A percentile compares a stretch with the other conserved stretches of the same genome.
phyloP scores from a whole-genome alignment of 495 filamentous ascomycete species.

The Aspergillus ellipticus region DNA sequence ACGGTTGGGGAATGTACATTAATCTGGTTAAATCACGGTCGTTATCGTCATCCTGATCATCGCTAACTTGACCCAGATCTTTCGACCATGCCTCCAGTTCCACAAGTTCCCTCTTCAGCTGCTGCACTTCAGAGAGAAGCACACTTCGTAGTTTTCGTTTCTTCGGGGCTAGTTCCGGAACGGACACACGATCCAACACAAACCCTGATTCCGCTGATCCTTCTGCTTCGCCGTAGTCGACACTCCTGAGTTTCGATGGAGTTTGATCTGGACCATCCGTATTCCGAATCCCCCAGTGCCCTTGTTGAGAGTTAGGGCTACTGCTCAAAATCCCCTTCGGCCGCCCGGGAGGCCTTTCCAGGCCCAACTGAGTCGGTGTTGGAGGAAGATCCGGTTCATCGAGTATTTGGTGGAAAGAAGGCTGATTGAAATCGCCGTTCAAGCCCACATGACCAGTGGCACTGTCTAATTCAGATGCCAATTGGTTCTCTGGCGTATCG shows the following conservation, averaged over 20 bases:
- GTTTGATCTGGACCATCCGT: conserved; percentile 22
- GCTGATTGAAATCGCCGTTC: conserved; percentile 18
- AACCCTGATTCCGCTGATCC: conserved; percentile 4
- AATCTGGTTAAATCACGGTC: conserved; percentile 30
- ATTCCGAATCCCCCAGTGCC: conserved; percentile 24
- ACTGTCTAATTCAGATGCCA: conserved; percentile 37
- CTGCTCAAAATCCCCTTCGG: conserved; percentile 37
- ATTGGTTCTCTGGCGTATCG: conserved; percentile 38
- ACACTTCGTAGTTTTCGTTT: conserved; percentile 29
- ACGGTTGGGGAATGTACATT: conserved; percentile 22
- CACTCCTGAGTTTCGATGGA: conserved; percentile 30
- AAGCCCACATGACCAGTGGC: conserved; percentile 26
- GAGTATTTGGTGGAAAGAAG: conserved; percentile 35
- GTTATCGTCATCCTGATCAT: conserved; percentile 8
- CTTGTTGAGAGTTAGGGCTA: conserved; percentile 38
- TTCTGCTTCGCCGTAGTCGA: conserved; percentile 15
- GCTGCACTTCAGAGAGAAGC: conserved; percentile 29
- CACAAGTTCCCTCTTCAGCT: conserved; percentile 34
- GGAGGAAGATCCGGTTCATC: conserved; percentile 68
- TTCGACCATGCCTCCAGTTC: conserved; percentile 36
- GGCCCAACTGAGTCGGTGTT: conserved; percentile 59
- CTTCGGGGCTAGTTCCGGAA: conserved; percentile 26
- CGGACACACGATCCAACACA: conserved; percentile 9
- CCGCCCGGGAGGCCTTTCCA: conserved; percentile 43
- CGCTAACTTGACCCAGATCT: conserved; percentile 10